Base-by-base conservation (phyloP, 2,329 filamentous ascomycete species). In the Phoma sp. region DNA sequence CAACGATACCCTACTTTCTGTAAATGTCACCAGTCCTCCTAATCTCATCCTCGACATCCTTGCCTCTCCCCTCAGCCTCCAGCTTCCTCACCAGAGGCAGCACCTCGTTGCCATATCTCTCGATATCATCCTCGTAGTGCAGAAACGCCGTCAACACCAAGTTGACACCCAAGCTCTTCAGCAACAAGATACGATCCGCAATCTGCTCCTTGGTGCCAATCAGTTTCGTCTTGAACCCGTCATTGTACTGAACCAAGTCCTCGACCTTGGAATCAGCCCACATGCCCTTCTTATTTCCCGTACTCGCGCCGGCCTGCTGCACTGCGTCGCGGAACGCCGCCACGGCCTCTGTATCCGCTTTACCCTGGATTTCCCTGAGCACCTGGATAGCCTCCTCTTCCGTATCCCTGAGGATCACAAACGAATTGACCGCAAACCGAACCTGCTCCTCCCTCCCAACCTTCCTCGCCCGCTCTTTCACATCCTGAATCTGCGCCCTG, bases 181-280 rank as follows among this genome's bases (percentile, higher is more conserved):
- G 62, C 60, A 83, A 55, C 33, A 82, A 57, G 33, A 83, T 81
- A 4, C 81, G 68, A 57, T 83, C 80, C 0, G 79, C 80, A 43
- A 83, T 79, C 64, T 82, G 80, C 63, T 81, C 78, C 57, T 78
- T 80, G 0, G 81, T 82, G 0, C 81, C 81, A 38, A 83, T 82
- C 24, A 83, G 63, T 67, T 82, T 83, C 3, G 81, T 82, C 72
- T 83, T 83, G 69, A 84, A 84, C 2, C 81, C 81, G 62, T 83
- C 81, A 40, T 84, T 84, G 59, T 83, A 83, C 69, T 83, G 81
- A 27, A 83, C 79, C 49, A 83, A 62, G 61, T 84, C 81, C 44
- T 83, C 78, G 36, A 83, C 78, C 58, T 80, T 80, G 61, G 74
- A 78, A 41, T 81, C 73, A 7, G 81, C 80, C 81, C 81, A 83